Evolutionary conservation across 768 basidiomycete species (phyloP), one percentile per base, ranked within the genome.

Genomic region (Pilatotrama ljubarskyi): DNA sequence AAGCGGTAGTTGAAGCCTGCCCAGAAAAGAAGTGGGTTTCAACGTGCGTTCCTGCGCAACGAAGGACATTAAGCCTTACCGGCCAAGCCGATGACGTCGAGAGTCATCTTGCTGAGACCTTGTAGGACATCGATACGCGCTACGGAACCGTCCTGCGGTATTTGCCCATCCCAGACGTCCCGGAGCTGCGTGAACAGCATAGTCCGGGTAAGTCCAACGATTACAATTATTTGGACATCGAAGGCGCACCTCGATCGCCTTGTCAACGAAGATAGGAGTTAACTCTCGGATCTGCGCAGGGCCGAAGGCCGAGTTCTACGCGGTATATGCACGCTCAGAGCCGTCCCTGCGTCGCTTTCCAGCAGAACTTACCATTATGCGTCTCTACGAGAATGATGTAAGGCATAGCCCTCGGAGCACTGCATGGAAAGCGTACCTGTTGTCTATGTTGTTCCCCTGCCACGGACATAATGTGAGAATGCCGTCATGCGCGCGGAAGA

Each of bases 291-390:
- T 78, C 64, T 87, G 85, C 0, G 78, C 71, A 2, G 78, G 76
- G 1, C 86, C 84, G 64, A 90, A 90, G 0, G 86, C 86, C 13
- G 87, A 86, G 62, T 88, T 88, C 86, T 78, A 36, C 5, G 43
- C 20, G 2, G n/a, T 0, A 35, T n/a, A 0, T 17, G 6, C 10
- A 11, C 29, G 11, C 6, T 44, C 26, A 8, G 14, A 1, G 18
- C 5, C 17, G 1, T 9, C 9, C 29, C 51, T 14, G n/a, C 4
- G 6, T 35, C 0, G n/a, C n/a, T n/a, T n/a, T n/a, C n/a, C n/a
- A n/a, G n/a, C n/a, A n/a, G n/a, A 17, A 42, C 59, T 15, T 15
- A 74, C 74, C 74, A 77, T 72, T 18, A 75, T 67, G 20, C 64
- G 51, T 20, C 65, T 55, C 65, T 66, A n/a, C 6, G 11, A 26